phyloP scores from a whole-genome alignment of 495 filamentous ascomycete genomes.

The Penicillium turbatum region DNA sequence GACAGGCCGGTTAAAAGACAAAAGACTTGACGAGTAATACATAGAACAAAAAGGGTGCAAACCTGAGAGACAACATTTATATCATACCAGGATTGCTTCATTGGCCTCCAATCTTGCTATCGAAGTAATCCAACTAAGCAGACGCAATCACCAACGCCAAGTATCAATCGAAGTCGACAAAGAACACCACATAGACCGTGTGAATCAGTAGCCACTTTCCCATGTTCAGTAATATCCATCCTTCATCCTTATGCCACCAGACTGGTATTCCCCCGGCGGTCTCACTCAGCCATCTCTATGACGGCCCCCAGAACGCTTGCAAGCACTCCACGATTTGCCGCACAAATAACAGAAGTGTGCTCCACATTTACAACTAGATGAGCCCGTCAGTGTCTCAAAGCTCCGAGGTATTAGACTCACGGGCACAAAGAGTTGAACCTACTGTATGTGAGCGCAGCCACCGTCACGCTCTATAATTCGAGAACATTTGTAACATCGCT shows the following conservation, averaged over 20 bases:
- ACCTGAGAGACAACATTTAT: no score
- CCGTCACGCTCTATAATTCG: not conserved
- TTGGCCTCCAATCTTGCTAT: no score
- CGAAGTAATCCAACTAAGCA: no score
- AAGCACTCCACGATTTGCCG: not conserved
- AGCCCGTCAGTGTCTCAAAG: not conserved
- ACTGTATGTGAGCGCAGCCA: not conserved
- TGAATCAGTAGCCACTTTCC: no score
- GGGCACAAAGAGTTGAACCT: not conserved
- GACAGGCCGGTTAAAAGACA: slow-evolving; percentile 20
- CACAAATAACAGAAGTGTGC: not conserved
- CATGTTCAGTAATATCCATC: no score
- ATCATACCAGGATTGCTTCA: no score
- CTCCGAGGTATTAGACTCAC: not conserved
- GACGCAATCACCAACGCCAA: no score
- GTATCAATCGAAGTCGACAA: no score
- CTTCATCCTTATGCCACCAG: no score
- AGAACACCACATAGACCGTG: no score
- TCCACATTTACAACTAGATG: not conserved
- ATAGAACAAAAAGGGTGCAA: not conserved
- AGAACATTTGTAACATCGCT: not conserved
- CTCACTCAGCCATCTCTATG: no score
- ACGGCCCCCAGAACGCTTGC: not conserved
- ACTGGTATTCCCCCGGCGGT: no score
- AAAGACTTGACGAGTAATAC: slow-evolving; percentile 3